Base-by-base conservation (phyloP, 2,329 filamentous ascomycete genomes). In the Penicillium sp. region DNA sequence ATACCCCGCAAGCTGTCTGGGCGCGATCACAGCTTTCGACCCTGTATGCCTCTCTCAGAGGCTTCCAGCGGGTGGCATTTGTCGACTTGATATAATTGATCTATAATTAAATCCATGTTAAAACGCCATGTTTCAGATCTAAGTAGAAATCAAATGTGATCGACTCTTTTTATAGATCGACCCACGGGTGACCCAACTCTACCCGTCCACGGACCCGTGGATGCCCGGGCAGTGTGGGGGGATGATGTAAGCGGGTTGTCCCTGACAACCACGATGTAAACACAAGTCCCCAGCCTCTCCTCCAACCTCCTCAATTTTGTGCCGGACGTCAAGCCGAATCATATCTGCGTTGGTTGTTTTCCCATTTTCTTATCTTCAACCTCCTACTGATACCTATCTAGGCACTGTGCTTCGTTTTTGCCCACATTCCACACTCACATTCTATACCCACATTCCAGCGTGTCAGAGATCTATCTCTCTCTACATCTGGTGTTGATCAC, bases 301-400 rank as follows among this genome's bases (percentile, higher is more conserved):
- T 68, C 69, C 73, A 75, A 74, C 73, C 73, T 72, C 73, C 72
- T 58, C 67, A 70, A 61, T 75, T 75, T 56, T 47, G 48, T 50
- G 48, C 31, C n/a, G 21, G 52, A 54, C 60, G 52, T 57, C 48
- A 47, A 40, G 46, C 37, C 48, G 42, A 33, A 49, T 50, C 47
- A 47, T 49, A 55, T 59, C 57, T 59, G 42, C 37, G 56, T 56
- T 62, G 43, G 49, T 40, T 41, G 60, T 56, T 58, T 46, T 62
- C 42, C 46, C 50, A 46, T 41, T 42, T 54, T 42, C 19, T 40
- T 42, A 37, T 51, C 12, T 59, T 49, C n/a, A 50, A 41, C 13
- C 57, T 21, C 17, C 38, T 23, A 60, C 59, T 63, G 47, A 67
- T 43, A 25, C 19, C 42, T 15, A 33, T 27, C 29, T 50, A 63